Evolutionary conservation across 495 filamentous ascomycete species (phyloP).

Genomic region (Tuber borchii): DNA sequence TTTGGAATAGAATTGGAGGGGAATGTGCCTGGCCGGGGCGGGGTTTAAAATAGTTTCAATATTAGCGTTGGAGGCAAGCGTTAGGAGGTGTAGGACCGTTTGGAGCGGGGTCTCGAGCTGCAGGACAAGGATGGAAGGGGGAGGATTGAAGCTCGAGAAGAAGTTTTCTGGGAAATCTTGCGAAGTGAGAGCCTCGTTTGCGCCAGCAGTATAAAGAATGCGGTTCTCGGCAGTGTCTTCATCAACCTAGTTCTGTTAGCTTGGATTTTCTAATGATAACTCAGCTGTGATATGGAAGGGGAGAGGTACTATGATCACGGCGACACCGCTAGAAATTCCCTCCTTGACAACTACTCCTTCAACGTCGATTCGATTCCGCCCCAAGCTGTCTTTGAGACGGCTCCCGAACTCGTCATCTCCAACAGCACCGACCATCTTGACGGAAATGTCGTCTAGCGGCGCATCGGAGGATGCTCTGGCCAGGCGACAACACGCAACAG

Average conservation of each 20-base stretch:
- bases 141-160: constrained; percentile 34
- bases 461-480: constrained; percentile 48
- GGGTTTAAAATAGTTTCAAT: constrained; percentile 62
- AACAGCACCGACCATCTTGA: constrained; percentile 78
- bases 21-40: constrained; percentile 68
- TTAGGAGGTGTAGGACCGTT: constrained; percentile 62
- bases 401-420: constrained; percentile 62
- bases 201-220: constrained; percentile 73
- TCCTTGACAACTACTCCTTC: constrained; percentile 25
- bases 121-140: constrained; percentile 66
- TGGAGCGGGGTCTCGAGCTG: constrained; percentile 79
- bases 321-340: constrained; percentile 65
- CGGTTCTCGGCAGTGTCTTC: constrained; percentile 73
- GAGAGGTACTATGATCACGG: constrained; percentile 57
- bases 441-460: constrained; percentile 47
- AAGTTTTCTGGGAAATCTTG: constrained; percentile 44
- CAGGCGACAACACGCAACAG: constrained; percentile 66
- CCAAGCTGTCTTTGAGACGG: constrained; percentile 46
- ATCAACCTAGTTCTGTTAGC: constrained; percentile 55
- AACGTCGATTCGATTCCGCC: constrained; percentile 27
- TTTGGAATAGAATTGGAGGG: constrained; percentile 57
- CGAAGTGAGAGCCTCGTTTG: constrained; percentile 55
- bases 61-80: constrained; percentile 48
- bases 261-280: neutral
- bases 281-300: neutral